Evolutionary conservation across 2,329 filamentous ascomycete genomes (phyloP), one percentile per base, ranked within the genome.

Genomic region (Capronia epimyces): DNA sequence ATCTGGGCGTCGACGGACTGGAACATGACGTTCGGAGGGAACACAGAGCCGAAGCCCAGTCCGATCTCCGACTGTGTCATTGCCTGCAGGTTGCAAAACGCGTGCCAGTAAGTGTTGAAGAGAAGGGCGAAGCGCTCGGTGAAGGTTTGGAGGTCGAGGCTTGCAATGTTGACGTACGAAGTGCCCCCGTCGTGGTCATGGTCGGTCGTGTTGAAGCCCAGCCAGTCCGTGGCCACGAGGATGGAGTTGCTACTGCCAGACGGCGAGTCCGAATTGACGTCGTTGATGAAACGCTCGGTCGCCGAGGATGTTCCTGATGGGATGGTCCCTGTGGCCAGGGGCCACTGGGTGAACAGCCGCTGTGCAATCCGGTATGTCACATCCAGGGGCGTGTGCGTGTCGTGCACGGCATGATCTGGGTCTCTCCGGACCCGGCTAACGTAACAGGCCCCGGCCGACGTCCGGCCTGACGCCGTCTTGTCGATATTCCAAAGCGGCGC

Each of bases 91-190:
- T 45, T 45, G 29, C 43, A 45, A 20, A n/a, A 45, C 24, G 43
- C 15, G 43, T 45, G 43, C 43, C 43, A 45, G 43, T 32, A 45
- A 3, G 43, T 45, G 21, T 45, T 45, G 43, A 45, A 45, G n/a
- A 45, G 25, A 10, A 45, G 43, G 15, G 27, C 20, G 27, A 45
- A 45, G 9, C 43, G 43, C 15, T 45, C 25, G 15, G 43, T 45
- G 43, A 45, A 45, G 3, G 43, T 45, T 8, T 21, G n/a, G 7
- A 45, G 25, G 25, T 36, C 29, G 9, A 45, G 15, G 20, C 15
- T 22, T 9, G 43, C 25, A 5, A 45, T 36, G 29, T 45, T 22
- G 43, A 45, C 43, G 43, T 45, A 45, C 29, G 34, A 37, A 7
- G 16, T 37, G 6, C 34, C 34, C 15, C 34, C 34, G 16, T 37